A percentile compares a stretch with the other conserved stretches of the same genome.
These are phyloP conservation scores for Pseudocohnilembus persalinus DNA, from an alignment of 169 alveolate species.

Conservation along the genomic window DNA sequence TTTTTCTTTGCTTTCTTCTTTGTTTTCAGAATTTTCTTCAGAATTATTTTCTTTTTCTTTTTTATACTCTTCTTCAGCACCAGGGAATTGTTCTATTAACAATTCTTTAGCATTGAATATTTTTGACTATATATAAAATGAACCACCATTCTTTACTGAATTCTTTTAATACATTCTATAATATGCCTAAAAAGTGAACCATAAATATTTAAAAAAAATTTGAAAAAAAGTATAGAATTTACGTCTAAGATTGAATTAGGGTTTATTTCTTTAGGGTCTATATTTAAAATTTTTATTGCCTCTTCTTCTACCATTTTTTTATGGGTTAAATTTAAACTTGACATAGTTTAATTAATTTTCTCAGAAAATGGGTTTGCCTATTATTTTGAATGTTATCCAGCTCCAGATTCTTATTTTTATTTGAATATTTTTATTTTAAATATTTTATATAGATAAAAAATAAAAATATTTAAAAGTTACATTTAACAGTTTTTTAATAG, in stretches of 20 bases:
- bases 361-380: neutral
- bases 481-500: neutral
- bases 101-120: neutral
- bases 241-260: neutral
- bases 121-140: neutral
- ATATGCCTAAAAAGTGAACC: neutral
- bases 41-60: neutral
- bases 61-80: neutral
- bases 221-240: too few species aligned
- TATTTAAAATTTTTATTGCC: neutral
- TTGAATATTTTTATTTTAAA: too few species aligned
- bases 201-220: too few species aligned
- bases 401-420: neutral
- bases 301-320: neutral
- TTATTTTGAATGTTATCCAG: neutral
- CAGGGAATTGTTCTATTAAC: neutral
- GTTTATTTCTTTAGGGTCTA: neutral
- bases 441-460: too few species aligned
- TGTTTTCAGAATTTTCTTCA: neutral
- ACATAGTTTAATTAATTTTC: neutral
- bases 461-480: neutral
- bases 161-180: neutral
- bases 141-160: neutral
- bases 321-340: neutral
- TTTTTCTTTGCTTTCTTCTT: neutral